A percentile compares a stretch with the other conserved stretches of the same genome.
Conservation (phyloP, 2,329 filamentous ascomycete species). For the Fusarium caatingaense region DNA sequence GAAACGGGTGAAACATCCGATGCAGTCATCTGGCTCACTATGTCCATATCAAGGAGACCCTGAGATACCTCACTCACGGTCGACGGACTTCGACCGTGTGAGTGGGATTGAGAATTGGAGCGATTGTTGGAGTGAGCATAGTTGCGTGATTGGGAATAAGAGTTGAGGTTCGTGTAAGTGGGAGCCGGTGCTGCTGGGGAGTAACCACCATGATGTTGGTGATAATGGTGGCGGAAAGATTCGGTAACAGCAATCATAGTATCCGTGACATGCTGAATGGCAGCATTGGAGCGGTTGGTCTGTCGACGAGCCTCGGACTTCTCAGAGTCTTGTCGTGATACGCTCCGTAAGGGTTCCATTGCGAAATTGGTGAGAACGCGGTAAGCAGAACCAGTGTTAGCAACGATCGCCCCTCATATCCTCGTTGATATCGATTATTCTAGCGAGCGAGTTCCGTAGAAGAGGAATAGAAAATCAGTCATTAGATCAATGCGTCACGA, state of each 20-base stretch:
- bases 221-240: conserved; percentile 43
- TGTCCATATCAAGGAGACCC: conserved; percentile 29
- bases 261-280: conserved; percentile 38
- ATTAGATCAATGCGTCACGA: conserved; percentile 1
- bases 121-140: conserved; percentile 3
- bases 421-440: not conserved
- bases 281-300: conserved; percentile 25
- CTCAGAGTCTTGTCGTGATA: conserved; percentile 35
- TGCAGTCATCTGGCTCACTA: conserved; percentile 36
- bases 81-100: conserved; percentile 38
- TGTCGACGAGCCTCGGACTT: conserved; percentile 41
- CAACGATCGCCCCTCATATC: conserved; percentile 27
- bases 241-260: conserved; percentile 46
- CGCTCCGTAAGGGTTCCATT: conserved; percentile 39
- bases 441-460: not conserved
- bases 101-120: conserved; percentile 1
- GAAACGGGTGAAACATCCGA: conserved; percentile 38
- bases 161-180: conserved; percentile 34
- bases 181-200: conserved; percentile 34
- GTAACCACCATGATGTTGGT: conserved; percentile 28
- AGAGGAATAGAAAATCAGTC: not conserved
- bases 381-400: conserved; percentile 26
- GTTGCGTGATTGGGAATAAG: conserved; percentile 1
- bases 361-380: conserved; percentile 17
- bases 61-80: conserved; percentile 39